Evolutionary conservation across 805 yeast species (phyloP), one percentile per base, ranked within the genome.

Genomic region (Cephaloascus fragrans): DNA sequence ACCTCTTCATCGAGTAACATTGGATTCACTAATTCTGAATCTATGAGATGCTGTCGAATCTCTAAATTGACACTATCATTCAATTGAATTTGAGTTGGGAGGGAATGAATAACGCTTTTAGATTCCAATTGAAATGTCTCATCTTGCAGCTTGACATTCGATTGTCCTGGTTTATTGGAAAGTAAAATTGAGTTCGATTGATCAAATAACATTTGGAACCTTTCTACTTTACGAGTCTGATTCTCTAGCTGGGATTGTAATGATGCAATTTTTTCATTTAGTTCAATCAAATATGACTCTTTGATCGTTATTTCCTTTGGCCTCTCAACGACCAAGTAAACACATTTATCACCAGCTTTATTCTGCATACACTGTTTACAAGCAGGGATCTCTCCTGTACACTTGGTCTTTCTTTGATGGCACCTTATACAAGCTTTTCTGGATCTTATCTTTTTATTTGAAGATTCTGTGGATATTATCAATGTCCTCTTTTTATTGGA

Each of bases 351-450:
- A 18, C 20, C 19, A n/a, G 26, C 19, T 8, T 32, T 20, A 15
- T 36, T 26, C 10, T 35, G 26, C 10, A 23, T 32, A 37, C 43
- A 41, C 4, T 37, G 32, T 4, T 37, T 26, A 16, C 43, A 42
- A 6, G 40, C 26, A 9, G 44, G 44, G 15, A 19, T 36, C 16
- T 39, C 44, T 2, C 44, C 44, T n/a, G 39, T 20, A 31, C 44
- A 41, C 17, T 39, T 39, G 8, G 44, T 41, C 39, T 41, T 41
- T 19, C 44, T 35, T 6, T 34, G 15, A 15, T 39, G 44, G 29
- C 44, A 41, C 17, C 36, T 39, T 8, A 39, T 36, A 34, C 44
- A 41, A 15, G 44, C 44, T 15, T 41, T 18, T 18, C 26, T 26
- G 5, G 37, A 36, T 18, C 44, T 20, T 14, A 23, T 14, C 4